These are phyloP conservation scores for Blumeria graminis DNA, from an alignment of 2,329 filamentous ascomycete genomes.

Conservation along the genomic window DNA sequence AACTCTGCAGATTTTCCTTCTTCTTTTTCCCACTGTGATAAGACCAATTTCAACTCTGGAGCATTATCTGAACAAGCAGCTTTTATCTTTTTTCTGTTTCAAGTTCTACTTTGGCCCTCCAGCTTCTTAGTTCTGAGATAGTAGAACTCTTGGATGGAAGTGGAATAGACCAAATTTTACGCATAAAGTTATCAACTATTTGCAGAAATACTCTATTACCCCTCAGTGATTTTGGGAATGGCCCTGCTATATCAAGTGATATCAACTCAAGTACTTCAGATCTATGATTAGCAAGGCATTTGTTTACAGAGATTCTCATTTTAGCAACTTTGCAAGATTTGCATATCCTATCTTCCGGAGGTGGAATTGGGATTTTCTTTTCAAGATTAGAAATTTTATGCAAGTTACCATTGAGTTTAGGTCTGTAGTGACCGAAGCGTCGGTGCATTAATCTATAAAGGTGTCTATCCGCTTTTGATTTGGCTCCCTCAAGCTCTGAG, in stretches of 20 bases:
- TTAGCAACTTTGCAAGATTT: constrained; percentile 1
- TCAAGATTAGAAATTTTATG: no score
- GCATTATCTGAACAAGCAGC: not conserved
- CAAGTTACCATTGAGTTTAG: not conserved
- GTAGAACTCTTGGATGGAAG: not conserved
- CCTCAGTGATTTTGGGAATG: not conserved
- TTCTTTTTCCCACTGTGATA: not conserved
- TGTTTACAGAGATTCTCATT: not conserved
- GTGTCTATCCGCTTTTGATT: not conserved
- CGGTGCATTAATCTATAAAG: not conserved
- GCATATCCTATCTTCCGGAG: not conserved
- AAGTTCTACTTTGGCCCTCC: not conserved
- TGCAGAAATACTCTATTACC: not conserved
- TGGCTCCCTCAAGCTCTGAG: not conserved
- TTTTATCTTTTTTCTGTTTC: not conserved
- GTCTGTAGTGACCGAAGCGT: not conserved
- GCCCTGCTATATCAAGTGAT: not conserved
- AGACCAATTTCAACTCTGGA: not conserved
- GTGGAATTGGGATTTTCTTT: not conserved
- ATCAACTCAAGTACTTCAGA: not conserved
- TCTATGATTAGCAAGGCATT: not conserved
- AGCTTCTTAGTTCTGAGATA: not conserved
- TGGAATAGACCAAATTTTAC: not conserved
- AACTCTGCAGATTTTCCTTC: not conserved
- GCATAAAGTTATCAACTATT: not conserved